Evolutionary conservation across 139 green algal species (phyloP), one percentile per base, ranked within the genome.

Genomic region (Chlamydomonas sphaeroides): DNA sequence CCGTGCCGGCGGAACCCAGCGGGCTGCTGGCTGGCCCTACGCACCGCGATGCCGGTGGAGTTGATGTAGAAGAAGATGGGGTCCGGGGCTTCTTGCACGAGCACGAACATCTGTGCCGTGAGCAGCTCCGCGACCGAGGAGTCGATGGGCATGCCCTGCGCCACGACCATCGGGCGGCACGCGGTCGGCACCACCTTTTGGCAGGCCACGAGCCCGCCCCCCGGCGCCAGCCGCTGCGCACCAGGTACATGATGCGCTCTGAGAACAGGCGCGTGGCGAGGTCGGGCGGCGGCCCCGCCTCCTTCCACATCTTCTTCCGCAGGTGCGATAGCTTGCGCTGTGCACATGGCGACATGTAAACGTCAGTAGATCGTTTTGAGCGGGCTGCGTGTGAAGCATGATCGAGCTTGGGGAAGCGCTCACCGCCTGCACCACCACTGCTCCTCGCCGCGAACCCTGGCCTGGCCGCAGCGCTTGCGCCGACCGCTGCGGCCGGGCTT

Each of bases 21-120:
- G n/a, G n/a, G n/a, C n/a, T n/a, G n/a, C n/a, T n/a, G n/a, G n/a
- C n/a, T n/a, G 42, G 7, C 25, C 38, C 23, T 32, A 81, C 86
- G 68, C 75, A 93, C 96, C 86, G 90, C 92, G 70, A 98, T 96
- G 59, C 97, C 97, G 5, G 96, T 98, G 41, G 94, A 98, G 92
- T 99, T 99, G 92, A 99, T 99, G 92, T 99, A 99, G 89, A 99
- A 95, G 88, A 96, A 98, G 65, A 99, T 96, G 26, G 97, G 97
- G 63, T 95, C 94, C 45, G 90, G 90, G 0, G 89, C 89, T 45
- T 93, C 89, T 80, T 93, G 89, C n/a, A 87, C 78, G 57, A 93
- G 68, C 69, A 91, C 80, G 62, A 93, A 89, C 41, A 93, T 84
- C 89, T 93, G 88, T 18, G 88, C 90, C 38, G 87, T 91, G 28